These are phyloP conservation scores for Kodamaea nitidulidarum DNA, from an alignment of 805 yeast genomes.

Conservation along the genomic window DNA sequence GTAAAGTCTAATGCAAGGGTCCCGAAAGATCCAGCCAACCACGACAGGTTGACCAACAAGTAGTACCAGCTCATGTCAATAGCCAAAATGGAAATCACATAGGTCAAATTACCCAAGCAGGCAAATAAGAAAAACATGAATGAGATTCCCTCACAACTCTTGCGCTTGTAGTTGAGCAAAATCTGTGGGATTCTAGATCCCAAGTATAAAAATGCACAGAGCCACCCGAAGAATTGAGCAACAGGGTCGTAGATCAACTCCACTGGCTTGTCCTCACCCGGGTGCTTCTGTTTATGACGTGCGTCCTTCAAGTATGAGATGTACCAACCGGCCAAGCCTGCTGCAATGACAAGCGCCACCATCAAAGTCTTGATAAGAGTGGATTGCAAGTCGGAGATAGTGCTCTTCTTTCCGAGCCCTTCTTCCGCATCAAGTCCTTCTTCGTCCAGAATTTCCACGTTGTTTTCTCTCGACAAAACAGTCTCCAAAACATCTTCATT, in stretches of 20 bases:
- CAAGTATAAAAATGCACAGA: slow-evolving; percentile 68
- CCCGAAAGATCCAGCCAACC: slow-evolving; percentile 91
- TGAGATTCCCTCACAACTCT: slow-evolving; percentile 92
- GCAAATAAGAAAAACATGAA: slow-evolving; percentile 93
- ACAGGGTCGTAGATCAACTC: slow-evolving; percentile 62
- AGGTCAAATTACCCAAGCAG: slow-evolving; percentile 88
- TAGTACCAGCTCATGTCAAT: slow-evolving; percentile 69
- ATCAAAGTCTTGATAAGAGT: slow-evolving; percentile 41
- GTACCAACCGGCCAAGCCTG: slow-evolving; percentile 89
- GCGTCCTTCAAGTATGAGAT: slow-evolving; percentile 52
- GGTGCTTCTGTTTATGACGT: slow-evolving; percentile 28
- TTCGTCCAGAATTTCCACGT: slow-evolving; percentile 17
- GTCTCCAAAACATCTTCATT: slow-evolving; percentile 65
- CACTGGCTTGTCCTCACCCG: slow-evolving; percentile 28
- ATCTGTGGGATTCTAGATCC: slow-evolving; percentile 95
- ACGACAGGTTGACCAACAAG: slow-evolving; percentile 76
- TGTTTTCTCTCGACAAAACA: slow-evolving; percentile 40
- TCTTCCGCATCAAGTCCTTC: slow-evolving; percentile 19
- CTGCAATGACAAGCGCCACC: slow-evolving; percentile 61
- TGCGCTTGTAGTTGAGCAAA: slow-evolving; percentile 74
- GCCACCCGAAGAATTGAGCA: slow-evolving; percentile 87
- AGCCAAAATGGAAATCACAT: slow-evolving; percentile 78
- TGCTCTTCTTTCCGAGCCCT: slow-evolving; percentile 7
- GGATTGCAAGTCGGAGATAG: slow-evolving; percentile 19
- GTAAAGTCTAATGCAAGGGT: slow-evolving; percentile 79